These are phyloP conservation scores for Candolleomyces eurysporus DNA, from an alignment of 768 basidiomycete genomes.

Conservation along the genomic window DNA sequence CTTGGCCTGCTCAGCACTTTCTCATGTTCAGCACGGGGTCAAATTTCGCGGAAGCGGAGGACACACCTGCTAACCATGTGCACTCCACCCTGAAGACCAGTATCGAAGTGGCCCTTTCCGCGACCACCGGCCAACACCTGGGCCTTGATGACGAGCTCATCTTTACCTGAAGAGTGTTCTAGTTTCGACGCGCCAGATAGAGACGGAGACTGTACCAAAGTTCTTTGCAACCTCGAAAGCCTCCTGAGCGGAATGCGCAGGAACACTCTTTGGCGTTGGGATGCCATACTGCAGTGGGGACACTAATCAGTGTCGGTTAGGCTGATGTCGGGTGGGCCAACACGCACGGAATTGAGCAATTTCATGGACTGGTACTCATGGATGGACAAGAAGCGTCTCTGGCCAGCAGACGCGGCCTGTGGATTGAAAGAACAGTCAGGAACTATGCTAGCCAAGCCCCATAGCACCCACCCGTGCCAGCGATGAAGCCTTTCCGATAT, in stretches of 20 bases:
- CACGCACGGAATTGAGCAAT: constrained; percentile 83
- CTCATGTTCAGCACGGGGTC: constrained; percentile 1
- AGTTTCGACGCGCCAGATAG: constrained; percentile 6
- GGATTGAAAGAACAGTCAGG: neutral
- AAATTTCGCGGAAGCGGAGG: neutral
- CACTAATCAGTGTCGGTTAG: too few relatives aligned
- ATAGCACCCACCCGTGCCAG: constrained; percentile 56
- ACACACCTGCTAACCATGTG: constrained; percentile 85
- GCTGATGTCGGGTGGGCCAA: neutral
- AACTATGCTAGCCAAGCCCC: too few relatives aligned
- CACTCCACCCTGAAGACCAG: constrained; percentile 95
- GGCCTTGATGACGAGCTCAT: constrained; percentile 93
- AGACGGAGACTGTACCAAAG: constrained; percentile 58
- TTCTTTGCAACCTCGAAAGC: constrained; percentile 85
- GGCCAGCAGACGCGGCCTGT: constrained; percentile 70
- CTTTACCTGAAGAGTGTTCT: constrained; percentile 47
- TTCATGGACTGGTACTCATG: constrained; percentile 98
- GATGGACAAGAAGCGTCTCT: constrained; percentile 91
- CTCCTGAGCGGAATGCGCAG: constrained; percentile 86
- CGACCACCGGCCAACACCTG: constrained; percentile 98
- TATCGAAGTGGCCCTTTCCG: constrained; percentile 96
- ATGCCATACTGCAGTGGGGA: constrained; percentile 77
- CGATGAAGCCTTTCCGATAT: constrained; percentile 68
- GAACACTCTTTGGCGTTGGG: constrained; percentile 87
- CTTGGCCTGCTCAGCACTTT: constrained; percentile 82